phyloP scores from a whole-genome alignment of 345 rosid genomes.

The Ceriops tagal region DNA sequence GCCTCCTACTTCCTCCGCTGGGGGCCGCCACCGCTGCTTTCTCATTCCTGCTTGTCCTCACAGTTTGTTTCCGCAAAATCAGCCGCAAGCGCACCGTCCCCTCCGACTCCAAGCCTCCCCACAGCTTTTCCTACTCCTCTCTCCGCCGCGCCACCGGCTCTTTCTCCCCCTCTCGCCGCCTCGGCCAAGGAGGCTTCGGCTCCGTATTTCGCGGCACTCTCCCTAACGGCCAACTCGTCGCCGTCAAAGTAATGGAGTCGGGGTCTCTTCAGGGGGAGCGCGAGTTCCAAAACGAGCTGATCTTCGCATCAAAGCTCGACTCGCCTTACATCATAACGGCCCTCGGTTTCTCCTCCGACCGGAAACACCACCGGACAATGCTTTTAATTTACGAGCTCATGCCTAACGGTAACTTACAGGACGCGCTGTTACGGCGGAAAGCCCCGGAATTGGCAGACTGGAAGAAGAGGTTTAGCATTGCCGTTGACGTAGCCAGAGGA shows the following conservation, averaged over 20 bases:
- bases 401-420: slow-evolving; percentile 82
- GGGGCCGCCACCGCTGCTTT: slow-evolving; percentile 34
- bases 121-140: slow-evolving; percentile 67
- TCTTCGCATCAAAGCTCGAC: slow-evolving; percentile 65
- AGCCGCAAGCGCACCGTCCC: slow-evolving; percentile 75
- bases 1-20: slow-evolving; percentile 33
- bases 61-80: slow-evolving; percentile 62
- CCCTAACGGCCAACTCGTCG: slow-evolving; percentile 42
- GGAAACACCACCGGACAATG: slow-evolving; percentile 64
- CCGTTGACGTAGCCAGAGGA: slow-evolving; percentile 67
- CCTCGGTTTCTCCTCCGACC: slow-evolving; percentile 69
- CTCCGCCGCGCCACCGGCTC: slow-evolving; percentile 78
- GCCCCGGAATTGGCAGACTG: slow-evolving; percentile 62
- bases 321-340: slow-evolving; percentile 59
- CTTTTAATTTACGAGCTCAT: slow-evolving; percentile 76
- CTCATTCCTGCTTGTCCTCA: slow-evolving; percentile 41
- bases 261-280: slow-evolving; percentile 96
- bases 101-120: slow-evolving; percentile 49
- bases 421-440: slow-evolving; percentile 71
- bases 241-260: slow-evolving; percentile 88
- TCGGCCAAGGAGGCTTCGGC: slow-evolving; percentile 98
- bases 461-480: slow-evolving; percentile 54
- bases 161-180: slow-evolving; percentile 68
- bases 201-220: slow-evolving; percentile 68
- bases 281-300: slow-evolving; percentile 89